Conservation (phyloP, 163 green algal genomes). For the Scenedesmus sp. region DNA sequence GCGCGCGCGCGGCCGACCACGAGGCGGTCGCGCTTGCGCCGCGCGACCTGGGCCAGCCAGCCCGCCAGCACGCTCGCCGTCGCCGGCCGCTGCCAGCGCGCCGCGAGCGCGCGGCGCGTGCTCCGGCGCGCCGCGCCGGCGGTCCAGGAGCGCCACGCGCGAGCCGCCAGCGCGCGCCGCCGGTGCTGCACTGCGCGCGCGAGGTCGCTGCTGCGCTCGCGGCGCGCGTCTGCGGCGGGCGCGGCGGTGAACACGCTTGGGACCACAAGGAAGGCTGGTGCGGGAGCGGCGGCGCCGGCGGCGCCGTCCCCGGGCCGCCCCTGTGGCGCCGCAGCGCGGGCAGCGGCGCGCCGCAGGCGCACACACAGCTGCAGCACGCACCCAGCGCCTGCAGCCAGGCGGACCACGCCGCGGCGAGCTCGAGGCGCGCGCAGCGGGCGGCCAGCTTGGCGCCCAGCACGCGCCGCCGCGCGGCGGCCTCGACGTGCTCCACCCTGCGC, state of each 20-base stretch:
- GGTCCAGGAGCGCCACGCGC: conserved; percentile 53
- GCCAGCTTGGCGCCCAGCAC: conserved; percentile 53
- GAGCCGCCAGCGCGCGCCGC: conserved; percentile 47
- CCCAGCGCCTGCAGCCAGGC: conserved; percentile 55
- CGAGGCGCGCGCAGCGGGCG: conserved; percentile 53
- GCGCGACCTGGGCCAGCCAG: conserved; percentile 55
- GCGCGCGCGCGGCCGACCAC: neutral
- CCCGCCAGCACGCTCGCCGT: conserved; percentile 59
- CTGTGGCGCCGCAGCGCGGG: neutral
- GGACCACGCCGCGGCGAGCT: conserved; percentile 55
- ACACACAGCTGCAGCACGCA: conserved; percentile 4
- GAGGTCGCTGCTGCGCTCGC: neutral
- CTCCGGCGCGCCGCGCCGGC: conserved; percentile 39
- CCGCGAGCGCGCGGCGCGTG: conserved; percentile 50
- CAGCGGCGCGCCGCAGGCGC: neutral
- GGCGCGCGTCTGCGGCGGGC: no score
- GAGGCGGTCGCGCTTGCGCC: conserved; percentile 52
- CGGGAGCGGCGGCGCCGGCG: no score
- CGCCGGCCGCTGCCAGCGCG: conserved; percentile 58
- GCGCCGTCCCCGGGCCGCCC: no score
- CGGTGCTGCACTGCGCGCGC: conserved; percentile 22
- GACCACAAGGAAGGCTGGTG: no score
- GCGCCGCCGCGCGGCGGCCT: conserved; percentile 19
- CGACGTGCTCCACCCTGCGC: conserved; percentile 20
- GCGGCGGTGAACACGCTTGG: no score